Percentiles rank a stretch among this genome's conserved stretches.
phyloP scores from a whole-genome alignment of 2,329 filamentous ascomycete genomes.

The Chrysoporthe deuterocubensis region DNA sequence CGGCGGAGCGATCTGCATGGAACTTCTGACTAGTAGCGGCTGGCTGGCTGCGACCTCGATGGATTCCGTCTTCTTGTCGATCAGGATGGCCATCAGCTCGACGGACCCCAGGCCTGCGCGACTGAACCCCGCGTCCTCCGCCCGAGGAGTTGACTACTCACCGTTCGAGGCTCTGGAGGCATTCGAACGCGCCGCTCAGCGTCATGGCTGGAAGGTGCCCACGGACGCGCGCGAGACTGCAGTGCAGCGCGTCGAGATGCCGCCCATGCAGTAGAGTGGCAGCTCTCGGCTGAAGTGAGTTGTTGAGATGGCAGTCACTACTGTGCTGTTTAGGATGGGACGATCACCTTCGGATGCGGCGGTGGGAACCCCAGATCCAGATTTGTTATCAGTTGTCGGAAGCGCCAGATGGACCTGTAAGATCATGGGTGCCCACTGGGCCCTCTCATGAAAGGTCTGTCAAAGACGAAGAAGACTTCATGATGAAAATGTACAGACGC shows the following conservation, averaged over 20 bases:
- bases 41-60: slow-evolving; percentile 77
- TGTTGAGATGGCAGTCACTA: neutral
- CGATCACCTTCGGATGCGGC: too few species aligned
- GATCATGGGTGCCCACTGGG: too few species aligned
- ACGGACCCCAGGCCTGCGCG: slow-evolving; percentile 73
- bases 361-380: too few species aligned
- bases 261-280: neutral
- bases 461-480: too few species aligned
- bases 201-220: slow-evolving; percentile 77
- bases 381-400: too few species aligned
- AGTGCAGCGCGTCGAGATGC: neutral
- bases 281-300: neutral
- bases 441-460: too few species aligned
- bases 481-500: too few species aligned
- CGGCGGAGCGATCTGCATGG: slow-evolving; percentile 84
- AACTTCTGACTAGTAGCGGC: slow-evolving; percentile 80
- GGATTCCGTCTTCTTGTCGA: slow-evolving; percentile 79
- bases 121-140: slow-evolving; percentile 46
- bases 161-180: slow-evolving; percentile 74
- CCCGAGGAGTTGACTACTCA: slow-evolving; percentile 58
- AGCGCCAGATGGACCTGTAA: too few species aligned
- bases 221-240: slow-evolving; percentile 59
- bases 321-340: neutral
- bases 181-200: slow-evolving; percentile 67
- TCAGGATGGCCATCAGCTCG: slow-evolving; percentile 75